phyloP scores from a whole-genome alignment of 495 filamentous ascomycete genomes.

The Recurvomyces mirabilis region DNA sequence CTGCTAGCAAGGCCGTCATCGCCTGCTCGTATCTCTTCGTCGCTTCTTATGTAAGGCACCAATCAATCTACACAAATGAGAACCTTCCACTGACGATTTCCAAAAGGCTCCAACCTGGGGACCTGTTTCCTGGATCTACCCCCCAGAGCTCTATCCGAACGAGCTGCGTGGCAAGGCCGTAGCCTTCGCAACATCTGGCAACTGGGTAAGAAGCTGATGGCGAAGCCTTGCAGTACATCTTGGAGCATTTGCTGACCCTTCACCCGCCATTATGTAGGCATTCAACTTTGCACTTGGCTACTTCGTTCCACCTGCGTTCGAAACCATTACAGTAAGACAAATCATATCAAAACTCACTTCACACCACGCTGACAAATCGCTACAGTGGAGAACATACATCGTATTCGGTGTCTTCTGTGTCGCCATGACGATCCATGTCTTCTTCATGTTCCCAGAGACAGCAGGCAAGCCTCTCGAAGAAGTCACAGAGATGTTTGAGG shows the following conservation, averaged over 20 bases:
- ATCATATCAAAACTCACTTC: too few species aligned
- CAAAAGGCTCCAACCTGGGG: conserved; percentile 55
- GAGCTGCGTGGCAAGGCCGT: conserved; percentile 23
- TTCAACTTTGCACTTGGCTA: conserved; percentile 73
- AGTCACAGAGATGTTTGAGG: conserved; percentile 58
- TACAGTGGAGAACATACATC: conserved; percentile 58
- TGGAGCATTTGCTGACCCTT: too few species aligned
- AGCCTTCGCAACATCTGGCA: conserved; percentile 21
- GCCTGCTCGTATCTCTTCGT: conserved; percentile 35
- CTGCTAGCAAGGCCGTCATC: conserved; percentile 29
- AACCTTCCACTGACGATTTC: too few species aligned
- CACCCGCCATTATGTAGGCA: too few species aligned
- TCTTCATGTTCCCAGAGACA: conserved; percentile 75
- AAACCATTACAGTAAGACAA: conserved; percentile 43
- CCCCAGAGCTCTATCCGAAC: conserved; percentile 22
- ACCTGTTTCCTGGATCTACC: conserved; percentile 57
- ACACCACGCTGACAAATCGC: not conserved
- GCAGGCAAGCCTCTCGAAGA: conserved; percentile 74
- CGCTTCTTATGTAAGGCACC: conserved; percentile 40
- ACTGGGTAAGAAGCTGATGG: conserved; percentile 1
- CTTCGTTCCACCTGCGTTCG: conserved; percentile 67
- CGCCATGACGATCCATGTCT: conserved; percentile 61
- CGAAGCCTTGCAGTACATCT: not conserved
- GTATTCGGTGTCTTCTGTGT: conserved; percentile 68
- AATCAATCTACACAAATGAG: too few species aligned